Percentiles rank a stretch among this genome's conserved stretches.
Conservation (phyloP, 176 grass and related monocot species). For the Aegilops sharonensis region DNA sequence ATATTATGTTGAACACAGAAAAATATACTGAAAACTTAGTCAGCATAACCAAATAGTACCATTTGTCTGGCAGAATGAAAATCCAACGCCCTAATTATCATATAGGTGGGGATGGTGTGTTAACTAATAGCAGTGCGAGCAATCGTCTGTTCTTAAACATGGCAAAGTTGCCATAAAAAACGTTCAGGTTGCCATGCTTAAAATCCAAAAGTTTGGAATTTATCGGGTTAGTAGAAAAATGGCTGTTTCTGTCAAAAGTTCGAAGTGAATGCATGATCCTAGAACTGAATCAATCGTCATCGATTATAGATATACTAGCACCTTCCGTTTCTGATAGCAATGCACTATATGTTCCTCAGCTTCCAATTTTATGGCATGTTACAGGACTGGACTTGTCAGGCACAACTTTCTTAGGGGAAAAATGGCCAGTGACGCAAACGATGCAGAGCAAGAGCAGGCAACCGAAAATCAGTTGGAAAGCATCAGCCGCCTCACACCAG, state of each 20-base stretch:
- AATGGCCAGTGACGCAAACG: not conserved
- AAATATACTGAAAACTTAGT: not conserved
- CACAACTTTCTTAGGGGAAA: not conserved
- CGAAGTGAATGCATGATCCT: not conserved
- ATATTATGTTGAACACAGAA: not conserved
- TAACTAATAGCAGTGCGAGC: too few species aligned
- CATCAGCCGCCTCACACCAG: slow-evolving; percentile 16
- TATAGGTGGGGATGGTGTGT: too few species aligned
- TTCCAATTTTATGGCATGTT: not conserved
- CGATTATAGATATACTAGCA: not conserved
- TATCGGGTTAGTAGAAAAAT: not conserved
- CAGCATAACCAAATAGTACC: not conserved
- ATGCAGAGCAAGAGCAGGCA: not conserved
- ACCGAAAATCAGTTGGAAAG: not conserved
- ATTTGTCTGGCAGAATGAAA: not conserved
- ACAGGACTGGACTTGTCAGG: not conserved
- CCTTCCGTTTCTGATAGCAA: not conserved
- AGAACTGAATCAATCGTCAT: not conserved
- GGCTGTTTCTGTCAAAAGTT: not conserved
- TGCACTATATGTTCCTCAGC: not conserved
- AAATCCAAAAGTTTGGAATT: too few species aligned
- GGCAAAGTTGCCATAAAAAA: too few species aligned
- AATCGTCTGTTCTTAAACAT: not conserved
- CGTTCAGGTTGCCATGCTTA: too few species aligned
- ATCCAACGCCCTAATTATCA: not conserved